These are phyloP conservation scores for Pythium monospermum DNA, from an alignment of 352 stramenopile species.

Conservation along the genomic window DNA sequence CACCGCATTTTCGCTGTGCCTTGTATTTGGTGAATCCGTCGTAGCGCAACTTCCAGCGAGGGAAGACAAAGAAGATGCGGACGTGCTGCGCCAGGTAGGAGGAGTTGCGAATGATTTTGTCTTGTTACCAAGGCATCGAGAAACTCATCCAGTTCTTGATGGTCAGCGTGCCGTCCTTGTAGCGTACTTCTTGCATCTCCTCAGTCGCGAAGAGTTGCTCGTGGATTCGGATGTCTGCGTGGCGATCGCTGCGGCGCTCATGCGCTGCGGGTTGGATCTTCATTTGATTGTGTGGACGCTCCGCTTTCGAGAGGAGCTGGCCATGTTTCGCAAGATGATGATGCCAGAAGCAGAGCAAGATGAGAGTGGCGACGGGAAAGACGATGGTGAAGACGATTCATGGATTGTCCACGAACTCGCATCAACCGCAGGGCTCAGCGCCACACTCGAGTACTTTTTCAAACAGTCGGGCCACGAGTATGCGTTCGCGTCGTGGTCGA, in stretches of 20 bases:
- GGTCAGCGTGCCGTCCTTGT: constrained; percentile 21
- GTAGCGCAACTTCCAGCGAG: constrained; percentile 3
- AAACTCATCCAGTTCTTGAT: neutral
- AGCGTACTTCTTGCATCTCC: constrained; percentile 18
- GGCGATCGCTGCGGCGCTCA: constrained; percentile 24
- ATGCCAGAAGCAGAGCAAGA: constrained; percentile 6
- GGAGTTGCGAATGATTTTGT: neutral
- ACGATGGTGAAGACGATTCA: constrained; percentile 25
- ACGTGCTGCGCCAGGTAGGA: constrained; percentile 19
- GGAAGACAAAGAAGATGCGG: neutral
- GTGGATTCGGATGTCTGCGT: neutral
- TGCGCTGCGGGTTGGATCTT: constrained; percentile 29
- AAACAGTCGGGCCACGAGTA: constrained; percentile 43
- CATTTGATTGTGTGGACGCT: constrained; percentile 40
- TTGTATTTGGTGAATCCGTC: constrained; percentile 22
- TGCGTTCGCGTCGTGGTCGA: constrained; percentile 55
- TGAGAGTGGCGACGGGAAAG: neutral
- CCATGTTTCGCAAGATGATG: constrained; percentile 35
- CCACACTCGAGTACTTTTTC: constrained; percentile 47
- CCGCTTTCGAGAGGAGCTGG: constrained; percentile 54
- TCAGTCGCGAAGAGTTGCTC: constrained; percentile 8
- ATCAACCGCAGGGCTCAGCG: constrained; percentile 24
- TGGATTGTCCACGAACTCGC: constrained; percentile 33
- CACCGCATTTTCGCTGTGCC: constrained; percentile 8
- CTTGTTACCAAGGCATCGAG: neutral